Evolutionary conservation across 2,329 filamentous ascomycete genomes (phyloP).

Genomic region (Botrytis aclada): DNA sequence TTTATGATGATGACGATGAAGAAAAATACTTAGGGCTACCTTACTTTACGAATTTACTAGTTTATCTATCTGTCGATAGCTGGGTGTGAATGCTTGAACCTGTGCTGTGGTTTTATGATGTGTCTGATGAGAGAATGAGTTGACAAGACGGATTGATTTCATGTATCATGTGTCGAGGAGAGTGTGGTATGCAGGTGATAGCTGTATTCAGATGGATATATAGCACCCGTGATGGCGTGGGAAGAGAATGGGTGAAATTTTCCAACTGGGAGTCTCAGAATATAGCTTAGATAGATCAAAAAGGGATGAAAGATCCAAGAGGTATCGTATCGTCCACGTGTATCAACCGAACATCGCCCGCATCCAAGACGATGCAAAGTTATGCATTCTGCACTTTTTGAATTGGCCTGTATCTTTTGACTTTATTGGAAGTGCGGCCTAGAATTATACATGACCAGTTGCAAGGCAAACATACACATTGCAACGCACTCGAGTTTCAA

Average conservation of each 20-base stretch:
- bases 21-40: slow-evolving; percentile 9
- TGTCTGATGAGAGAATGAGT: not conserved
- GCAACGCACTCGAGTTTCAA: not conserved
- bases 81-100: not conserved
- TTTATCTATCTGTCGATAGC: not conserved
- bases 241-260: not conserved
- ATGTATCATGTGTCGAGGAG: not conserved
- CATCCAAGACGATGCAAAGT: not conserved
- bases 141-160: not conserved
- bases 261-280: not conserved
- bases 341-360: not conserved
- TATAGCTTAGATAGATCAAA: not conserved
- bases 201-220: not conserved
- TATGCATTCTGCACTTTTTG: not conserved
- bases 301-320: not conserved
- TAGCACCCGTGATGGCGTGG: not conserved
- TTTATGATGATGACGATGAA: not conserved
- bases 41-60: slow-evolving; percentile 14
- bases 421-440: not conserved
- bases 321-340: not conserved
- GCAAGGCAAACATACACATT: not conserved
- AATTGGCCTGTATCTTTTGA: not conserved
- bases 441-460: not conserved
- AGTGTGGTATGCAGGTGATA: not conserved
- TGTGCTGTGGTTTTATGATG: not conserved